These are phyloP conservation scores for Monosporascus sp. DNA, from an alignment of 2,329 filamentous ascomycete species.

Conservation along the genomic window DNA sequence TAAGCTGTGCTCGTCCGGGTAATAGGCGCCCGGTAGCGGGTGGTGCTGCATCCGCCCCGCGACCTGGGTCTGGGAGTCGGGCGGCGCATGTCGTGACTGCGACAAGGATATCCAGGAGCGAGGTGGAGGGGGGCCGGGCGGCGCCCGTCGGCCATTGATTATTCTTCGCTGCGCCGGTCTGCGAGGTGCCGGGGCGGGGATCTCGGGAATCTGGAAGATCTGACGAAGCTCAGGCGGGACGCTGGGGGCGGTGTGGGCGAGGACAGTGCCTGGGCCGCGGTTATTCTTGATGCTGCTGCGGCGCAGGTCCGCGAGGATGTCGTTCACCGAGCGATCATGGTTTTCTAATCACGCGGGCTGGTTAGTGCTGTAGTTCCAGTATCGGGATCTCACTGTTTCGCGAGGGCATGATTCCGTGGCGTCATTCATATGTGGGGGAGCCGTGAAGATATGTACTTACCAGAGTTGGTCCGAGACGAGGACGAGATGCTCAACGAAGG, in stretches of 20 bases:
- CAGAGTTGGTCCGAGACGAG: constrained; percentile 23
- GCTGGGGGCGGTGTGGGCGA: constrained; percentile 36
- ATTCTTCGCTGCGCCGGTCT: constrained; percentile 38
- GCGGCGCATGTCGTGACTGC: constrained; percentile 23
- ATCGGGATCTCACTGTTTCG: no score
- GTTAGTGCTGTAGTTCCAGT: neutral
- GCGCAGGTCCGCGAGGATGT: constrained; percentile 53
- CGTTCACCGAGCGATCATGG: constrained; percentile 48
- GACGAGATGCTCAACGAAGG: constrained; percentile 40
- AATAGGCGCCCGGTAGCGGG: constrained; percentile 39
- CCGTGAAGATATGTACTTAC: constrained; percentile 5
- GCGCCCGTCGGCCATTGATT: constrained; percentile 43
- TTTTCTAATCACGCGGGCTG: constrained; percentile 16
- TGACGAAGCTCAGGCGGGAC: constrained; percentile 55
- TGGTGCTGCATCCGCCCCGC: constrained; percentile 14
- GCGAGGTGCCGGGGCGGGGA: constrained; percentile 46
- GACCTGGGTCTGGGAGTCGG: constrained; percentile 10
- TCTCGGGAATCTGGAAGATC: constrained; percentile 55
- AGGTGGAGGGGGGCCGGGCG: constrained; percentile 55
- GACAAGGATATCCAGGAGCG: constrained; percentile 48
- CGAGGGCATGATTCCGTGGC: no score
- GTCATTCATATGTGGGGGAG: neutral
- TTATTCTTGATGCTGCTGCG: constrained; percentile 34
- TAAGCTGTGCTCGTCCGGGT: constrained; percentile 42
- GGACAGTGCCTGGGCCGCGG: constrained; percentile 22